Percentiles rank a stretch among this genome's conserved stretches.
Evolutionary conservation across 75 land plant genomes (phyloP).

Genomic region (Cupressus sempervirens): DNA sequence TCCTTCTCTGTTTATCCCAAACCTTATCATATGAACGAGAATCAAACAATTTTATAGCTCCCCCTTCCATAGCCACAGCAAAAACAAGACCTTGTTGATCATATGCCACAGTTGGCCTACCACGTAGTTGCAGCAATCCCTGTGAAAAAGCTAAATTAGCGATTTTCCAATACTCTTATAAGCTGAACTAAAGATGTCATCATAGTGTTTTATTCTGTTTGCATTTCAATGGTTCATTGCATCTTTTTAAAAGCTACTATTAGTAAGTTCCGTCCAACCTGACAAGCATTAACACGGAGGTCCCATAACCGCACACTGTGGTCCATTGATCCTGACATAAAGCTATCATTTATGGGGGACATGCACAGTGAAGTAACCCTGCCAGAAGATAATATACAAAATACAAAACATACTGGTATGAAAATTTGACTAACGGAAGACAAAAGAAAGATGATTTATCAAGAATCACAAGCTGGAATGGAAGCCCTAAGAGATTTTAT

Average conservation of each 20-base stretch:
- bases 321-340: conserved; percentile 98
- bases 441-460: background rate
- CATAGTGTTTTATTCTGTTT: background rate
- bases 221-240: background rate
- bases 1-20: background rate
- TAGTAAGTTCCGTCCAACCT: conserved; percentile 45
- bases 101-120: conserved; percentile 94
- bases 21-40: conserved; percentile 98
- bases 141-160: conserved; percentile 26
- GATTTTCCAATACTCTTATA: background rate
- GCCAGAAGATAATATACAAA: background rate
- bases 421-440: background rate
- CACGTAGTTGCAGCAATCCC: conserved; percentile 85
- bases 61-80: conserved; percentile 99
- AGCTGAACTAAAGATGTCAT: background rate
- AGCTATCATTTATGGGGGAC: conserved; percentile 97
- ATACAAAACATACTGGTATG: background rate
- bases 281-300: conserved; percentile 97
- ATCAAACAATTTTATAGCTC: conserved; percentile 95
- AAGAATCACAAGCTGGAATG: background rate
- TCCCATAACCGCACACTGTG: conserved; percentile 97
- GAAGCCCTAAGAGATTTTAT: background rate
- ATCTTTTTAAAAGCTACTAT: background rate
- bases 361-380: conserved; percentile 94
- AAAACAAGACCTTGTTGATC: conserved; percentile 99